Conservation (phyloP, 2,329 filamentous ascomycete genomes). For the Sclerotiophoma versabilis region DNA sequence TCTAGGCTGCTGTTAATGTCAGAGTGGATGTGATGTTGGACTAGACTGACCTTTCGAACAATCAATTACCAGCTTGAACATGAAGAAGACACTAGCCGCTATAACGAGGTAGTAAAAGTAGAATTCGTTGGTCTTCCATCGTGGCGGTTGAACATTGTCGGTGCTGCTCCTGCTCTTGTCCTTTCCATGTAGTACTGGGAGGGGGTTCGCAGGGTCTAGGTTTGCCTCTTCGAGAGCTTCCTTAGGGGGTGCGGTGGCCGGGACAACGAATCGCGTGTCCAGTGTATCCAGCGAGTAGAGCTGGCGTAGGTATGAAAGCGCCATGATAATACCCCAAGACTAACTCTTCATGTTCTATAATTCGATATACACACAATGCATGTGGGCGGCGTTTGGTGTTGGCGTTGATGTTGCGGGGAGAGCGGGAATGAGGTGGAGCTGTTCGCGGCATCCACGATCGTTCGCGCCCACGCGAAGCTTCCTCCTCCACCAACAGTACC, state of each 20-base stretch:
- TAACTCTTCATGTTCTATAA: constrained; percentile 31
- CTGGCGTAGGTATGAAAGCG: constrained; percentile 57
- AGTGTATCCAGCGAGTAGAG: constrained; percentile 72
- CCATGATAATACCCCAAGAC: constrained; percentile 34
- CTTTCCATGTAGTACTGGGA: constrained; percentile 33
- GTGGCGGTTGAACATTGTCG: constrained; percentile 66
- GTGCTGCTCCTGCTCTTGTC: constrained; percentile 26
- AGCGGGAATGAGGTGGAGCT: constrained; percentile 25
- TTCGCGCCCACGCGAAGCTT: constrained; percentile 20
- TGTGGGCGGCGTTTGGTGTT: constrained; percentile 17
- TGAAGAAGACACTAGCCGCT: constrained; percentile 72
- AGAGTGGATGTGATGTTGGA: neutral
- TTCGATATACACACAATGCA: neutral
- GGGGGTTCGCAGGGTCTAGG: constrained; percentile 42
- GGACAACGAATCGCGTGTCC: constrained; percentile 74
- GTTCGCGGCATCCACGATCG: constrained; percentile 10
- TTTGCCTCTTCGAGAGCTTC: constrained; percentile 45
- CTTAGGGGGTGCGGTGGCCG: constrained; percentile 69
- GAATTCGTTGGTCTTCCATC: constrained; percentile 89
- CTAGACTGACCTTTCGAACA: constrained; percentile 75
- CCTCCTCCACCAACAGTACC: constrained; percentile 34
- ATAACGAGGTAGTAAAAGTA: constrained; percentile 79
- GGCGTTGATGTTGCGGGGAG: constrained; percentile 14
- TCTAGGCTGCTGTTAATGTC: constrained; percentile 57
- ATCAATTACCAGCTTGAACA: constrained; percentile 89